Base-by-base conservation (phyloP, 2,329 filamentous ascomycete species). In the Trichoderma koningii region DNA sequence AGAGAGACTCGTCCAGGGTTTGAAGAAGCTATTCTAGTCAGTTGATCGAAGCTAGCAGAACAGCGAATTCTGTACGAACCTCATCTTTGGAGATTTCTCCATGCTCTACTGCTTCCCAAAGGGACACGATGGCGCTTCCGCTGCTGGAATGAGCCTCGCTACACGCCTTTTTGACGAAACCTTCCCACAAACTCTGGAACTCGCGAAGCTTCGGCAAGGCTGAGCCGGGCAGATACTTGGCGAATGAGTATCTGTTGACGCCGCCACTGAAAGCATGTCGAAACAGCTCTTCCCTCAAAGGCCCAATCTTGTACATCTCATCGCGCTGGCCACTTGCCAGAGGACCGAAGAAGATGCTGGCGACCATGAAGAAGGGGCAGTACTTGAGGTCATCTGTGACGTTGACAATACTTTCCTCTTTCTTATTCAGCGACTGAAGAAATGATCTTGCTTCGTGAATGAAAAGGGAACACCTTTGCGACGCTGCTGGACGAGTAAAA, bases 1-100 rank as follows among this genome's bases (percentile, higher is more conserved):
- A 67, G 4, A 67, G 34, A 3, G 47, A 52, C 34, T 67, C 65
- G 41, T 67, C 65, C 4, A 67, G 42, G 2, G 65, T 65, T 23
- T 67, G 65, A n/a, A 67, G 55, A 34, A 67, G 48, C 65, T 67
- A n/a, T 3, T 5, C 12, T 28, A 21, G 55, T 53, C 21, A 59
- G 63, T 26, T 44, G 26, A 5, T 4, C 3, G 14, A 15, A 3
- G 30, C 19, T 34, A 1, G 17, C 28, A 12, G 38, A 15, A 17
- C 21, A 34, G 19, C 7, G 7, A 51, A 19, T 23, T 26, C 30
- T 38, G 9, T 5, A n/a, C 42, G 14, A 5, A 63, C 60, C 60
- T 63, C 48, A 26, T 63, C 42, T 53, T 45, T 55, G 5, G 60
- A 63, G 17, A 63, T 48, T 3, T 17, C 28, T 14, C 19, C 42